Conservation (phyloP, 179 eudicot species). For the Actinidia chinensis region DNA sequence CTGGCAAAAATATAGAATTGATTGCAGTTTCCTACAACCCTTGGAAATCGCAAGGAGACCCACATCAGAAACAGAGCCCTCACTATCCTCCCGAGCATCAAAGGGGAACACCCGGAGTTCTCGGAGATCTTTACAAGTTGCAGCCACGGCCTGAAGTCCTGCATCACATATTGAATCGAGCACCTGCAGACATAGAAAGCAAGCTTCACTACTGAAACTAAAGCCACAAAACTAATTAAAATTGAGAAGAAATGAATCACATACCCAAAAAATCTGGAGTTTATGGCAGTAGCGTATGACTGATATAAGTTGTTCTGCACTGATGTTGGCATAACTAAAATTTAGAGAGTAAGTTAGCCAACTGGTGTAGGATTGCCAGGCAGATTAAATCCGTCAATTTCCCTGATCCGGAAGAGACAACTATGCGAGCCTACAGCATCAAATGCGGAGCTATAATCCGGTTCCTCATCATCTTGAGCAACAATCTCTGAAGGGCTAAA, state of each 20-base stretch:
- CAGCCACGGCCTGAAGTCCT: constrained; percentile 82
- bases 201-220: background rate
- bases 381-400: constrained; percentile 51
- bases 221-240: background rate
- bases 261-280: constrained; percentile 77
- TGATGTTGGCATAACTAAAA: constrained; percentile 71
- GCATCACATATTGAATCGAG: constrained; percentile 82
- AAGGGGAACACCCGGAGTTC: constrained; percentile 93
- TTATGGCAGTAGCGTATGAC: constrained; percentile 65
- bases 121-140: constrained; percentile 64
- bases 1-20: constrained; percentile 78
- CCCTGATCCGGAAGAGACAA: constrained; percentile 77
- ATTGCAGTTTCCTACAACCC: constrained; percentile 68
- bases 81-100: constrained; percentile 66
- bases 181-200: constrained; percentile 39
- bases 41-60: constrained; percentile 78
- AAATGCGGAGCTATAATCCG: constrained; percentile 61
- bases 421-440: constrained; percentile 58
- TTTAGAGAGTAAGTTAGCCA: constrained; percentile 69
- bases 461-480: constrained; percentile 47
- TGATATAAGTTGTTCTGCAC: constrained; percentile 55
- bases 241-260: constrained; percentile 17
- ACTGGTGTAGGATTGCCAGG: constrained; percentile 62
- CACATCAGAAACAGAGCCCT: constrained; percentile 74
- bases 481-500: constrained; percentile 46